Evolutionary conservation across 164 flowering plant genomes (phyloP).

Genomic region (Nymphaea thermarum): DNA sequence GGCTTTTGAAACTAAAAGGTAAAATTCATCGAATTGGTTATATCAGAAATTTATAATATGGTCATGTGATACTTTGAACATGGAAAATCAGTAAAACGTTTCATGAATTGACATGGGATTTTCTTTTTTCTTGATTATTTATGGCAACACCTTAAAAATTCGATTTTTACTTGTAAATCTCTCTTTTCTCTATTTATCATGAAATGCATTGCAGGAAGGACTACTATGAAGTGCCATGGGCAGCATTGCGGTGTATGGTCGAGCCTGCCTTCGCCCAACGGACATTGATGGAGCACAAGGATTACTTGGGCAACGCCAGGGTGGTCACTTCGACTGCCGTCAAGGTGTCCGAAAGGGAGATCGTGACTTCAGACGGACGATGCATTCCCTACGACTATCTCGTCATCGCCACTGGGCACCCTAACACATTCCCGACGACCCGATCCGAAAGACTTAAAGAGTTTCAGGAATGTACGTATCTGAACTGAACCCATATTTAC

Average conservation of each 20-base stretch:
- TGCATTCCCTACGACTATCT: conserved; percentile 60
- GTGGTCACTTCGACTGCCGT: conserved; percentile 35
- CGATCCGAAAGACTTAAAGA: conserved; percentile 42
- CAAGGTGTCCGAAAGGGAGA: conserved; percentile 37
- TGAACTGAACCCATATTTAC: too few relatives aligned
- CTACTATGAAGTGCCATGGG: conserved; percentile 88
- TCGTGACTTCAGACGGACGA: conserved; percentile 47
- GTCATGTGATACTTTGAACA: too few relatives aligned
- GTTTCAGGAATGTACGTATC: conserved; percentile 32
- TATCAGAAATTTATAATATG: too few relatives aligned
- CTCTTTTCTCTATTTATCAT: too few relatives aligned
- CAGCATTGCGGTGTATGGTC: conserved; percentile 66
- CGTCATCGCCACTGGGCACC: conserved; percentile 75
- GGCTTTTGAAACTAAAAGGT: too few relatives aligned
- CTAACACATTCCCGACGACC: conserved; percentile 29
- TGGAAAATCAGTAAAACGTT: too few relatives aligned
- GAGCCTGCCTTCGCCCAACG: conserved; percentile 79
- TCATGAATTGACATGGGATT: too few relatives aligned
- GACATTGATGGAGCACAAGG: conserved; percentile 53
- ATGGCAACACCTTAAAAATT: too few relatives aligned
- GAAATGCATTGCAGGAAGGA: conserved; percentile 56
- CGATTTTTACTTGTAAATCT: too few relatives aligned
- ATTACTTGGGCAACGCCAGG: conserved; percentile 51
- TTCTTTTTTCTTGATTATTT: too few relatives aligned
- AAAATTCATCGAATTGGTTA: too few relatives aligned